Percentiles rank a stretch among this genome's conserved stretches.
Conservation (phyloP, 352 stramenopile species). For the Pythium scleroteichum region DNA sequence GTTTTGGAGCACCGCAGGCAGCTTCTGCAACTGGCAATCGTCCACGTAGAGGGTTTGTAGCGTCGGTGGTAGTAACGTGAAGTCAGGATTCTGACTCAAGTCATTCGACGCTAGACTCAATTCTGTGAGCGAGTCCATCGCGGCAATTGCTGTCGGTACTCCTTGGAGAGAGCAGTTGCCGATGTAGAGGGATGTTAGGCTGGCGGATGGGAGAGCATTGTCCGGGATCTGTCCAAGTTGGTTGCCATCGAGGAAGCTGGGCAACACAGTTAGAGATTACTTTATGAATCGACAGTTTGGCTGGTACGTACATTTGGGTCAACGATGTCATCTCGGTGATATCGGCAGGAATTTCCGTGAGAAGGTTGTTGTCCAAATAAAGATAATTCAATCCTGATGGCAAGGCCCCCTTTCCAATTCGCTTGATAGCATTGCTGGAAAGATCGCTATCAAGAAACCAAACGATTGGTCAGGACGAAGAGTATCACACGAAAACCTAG, state of each 20-base stretch:
- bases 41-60: background rate
- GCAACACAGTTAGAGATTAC: background rate
- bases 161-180: conserved; percentile 17
- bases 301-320: conserved; percentile 8
- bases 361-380: background rate
- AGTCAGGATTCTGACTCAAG: conserved; percentile 5
- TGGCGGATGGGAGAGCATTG: background rate
- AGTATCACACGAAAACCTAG: no score
- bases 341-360: conserved; percentile 15
- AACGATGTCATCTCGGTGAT: conserved; percentile 8
- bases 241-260: conserved; percentile 11
- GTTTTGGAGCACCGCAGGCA: background rate
- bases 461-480: no score
- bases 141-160: background rate
- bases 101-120: conserved; percentile 10
- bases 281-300: background rate
- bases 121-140: background rate
- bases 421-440: conserved; percentile 5
- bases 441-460: conserved; percentile 1
- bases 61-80: conserved; percentile 2
- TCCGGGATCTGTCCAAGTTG: conserved; percentile 5
- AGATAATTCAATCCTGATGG: background rate
- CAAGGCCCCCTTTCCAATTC: background rate
- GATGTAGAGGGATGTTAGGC: conserved; percentile 9
- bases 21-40: background rate